Percentiles rank a stretch among this genome's conserved stretches.
Conservation (phyloP, 208 protist species). For the Tritrichomonas foetus region DNA sequence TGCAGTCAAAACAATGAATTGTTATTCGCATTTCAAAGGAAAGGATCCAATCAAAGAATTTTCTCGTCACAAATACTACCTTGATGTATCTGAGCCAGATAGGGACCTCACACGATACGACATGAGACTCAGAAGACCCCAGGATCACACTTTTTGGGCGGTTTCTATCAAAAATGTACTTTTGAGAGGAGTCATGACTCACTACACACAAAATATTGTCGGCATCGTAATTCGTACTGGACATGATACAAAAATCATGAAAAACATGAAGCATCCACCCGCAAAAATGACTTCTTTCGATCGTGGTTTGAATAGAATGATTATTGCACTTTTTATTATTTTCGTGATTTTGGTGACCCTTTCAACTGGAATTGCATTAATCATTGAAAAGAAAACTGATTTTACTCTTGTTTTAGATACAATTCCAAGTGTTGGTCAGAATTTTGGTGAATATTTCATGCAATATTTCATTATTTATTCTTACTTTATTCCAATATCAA, state of each 20-base stretch:
- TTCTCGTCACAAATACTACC: neutral
- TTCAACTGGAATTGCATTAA: neutral
- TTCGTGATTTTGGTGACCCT: neutral
- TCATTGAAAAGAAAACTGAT: neutral
- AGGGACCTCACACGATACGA: constrained; percentile 29
- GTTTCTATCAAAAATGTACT: neutral
- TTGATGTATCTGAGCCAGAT: constrained; percentile 36
- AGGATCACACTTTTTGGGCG: neutral
- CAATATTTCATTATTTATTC: constrained; percentile 44
- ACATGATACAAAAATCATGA: constrained; percentile 43
- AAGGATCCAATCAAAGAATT: neutral
- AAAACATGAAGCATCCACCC: neutral
- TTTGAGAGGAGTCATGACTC: neutral
- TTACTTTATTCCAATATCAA: constrained; percentile 48
- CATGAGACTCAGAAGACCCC: neutral
- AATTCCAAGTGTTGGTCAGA: neutral
- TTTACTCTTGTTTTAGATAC: neutral
- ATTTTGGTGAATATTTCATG: neutral
- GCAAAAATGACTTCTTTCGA: neutral
- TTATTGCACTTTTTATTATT: neutral
- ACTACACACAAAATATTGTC: neutral
- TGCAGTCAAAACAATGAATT: neutral
- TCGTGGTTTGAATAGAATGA: neutral
- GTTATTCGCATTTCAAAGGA: neutral
- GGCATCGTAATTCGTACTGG: neutral